Base-by-base conservation (phyloP, 2,329 filamentous ascomycete genomes). In the Fusarium avenaceum region DNA sequence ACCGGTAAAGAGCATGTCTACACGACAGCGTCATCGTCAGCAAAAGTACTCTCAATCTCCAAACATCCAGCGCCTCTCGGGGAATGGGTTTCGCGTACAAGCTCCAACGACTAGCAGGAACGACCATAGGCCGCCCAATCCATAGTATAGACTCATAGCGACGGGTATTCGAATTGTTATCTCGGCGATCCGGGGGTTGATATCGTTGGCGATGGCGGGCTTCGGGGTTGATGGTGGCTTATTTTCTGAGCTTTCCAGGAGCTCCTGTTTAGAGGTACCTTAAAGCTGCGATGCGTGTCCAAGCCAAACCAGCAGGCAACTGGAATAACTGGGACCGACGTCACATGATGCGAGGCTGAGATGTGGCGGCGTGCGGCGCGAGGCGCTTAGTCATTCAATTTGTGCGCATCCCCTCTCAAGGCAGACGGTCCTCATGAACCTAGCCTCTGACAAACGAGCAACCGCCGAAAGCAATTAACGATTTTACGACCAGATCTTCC, bases 1-100 rank as follows among this genome's bases (percentile, higher is more conserved):
- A 77, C 93, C 94, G 77, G 96, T 96, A 79, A 99, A 97, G 79
- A 99, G 93, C 93, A 99, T 96, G 83, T 99, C 96, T 99, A 80
- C 69, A 67, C 24, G 40, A 59, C 52, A 61, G 63, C 61, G 69
- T 60, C 56, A 59, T 63, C 39, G 55, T 70, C 67, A 71, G 65
- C 44, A 55, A 53, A 46, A 46, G 46, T 65, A 53, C 48, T 33
- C 17, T 43, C 26, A 49, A 55, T 40, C 43, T 45, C 39, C 48
- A 38, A 52, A 52, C 52, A 60, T 55, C 28, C 54, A 43, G 22
- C 35, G 48, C 50, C 60, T 50, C 30, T 49, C 20, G 28, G 39
- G 51, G 46, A 54, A 38, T 44, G 46, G 65, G 59, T 52, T 52
- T 65, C 56, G 83, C 92, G 80, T 87, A 96, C 93, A 96, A 80